Base-by-base conservation (phyloP, 495 filamentous ascomycete species). In the Penicillium herquei region DNA sequence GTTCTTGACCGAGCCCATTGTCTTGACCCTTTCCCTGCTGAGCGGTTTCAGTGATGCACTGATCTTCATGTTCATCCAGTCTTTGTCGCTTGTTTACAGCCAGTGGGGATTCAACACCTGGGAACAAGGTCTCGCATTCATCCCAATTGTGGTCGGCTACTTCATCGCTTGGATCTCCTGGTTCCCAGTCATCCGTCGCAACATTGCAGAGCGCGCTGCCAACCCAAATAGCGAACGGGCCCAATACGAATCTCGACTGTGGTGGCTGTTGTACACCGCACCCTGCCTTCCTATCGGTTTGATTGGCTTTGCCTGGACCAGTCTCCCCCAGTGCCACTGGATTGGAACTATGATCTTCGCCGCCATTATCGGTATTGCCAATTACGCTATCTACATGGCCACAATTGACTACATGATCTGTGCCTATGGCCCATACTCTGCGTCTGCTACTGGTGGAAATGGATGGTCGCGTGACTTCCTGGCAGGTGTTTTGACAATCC, bases 401-500 rank as follows among this genome's bases (percentile, higher is more conserved):
- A 88, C 86, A 9, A 87, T 89, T 57, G 86, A 89, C 68, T 89
- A 89, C 69, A 88, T 88, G 79, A 82, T 89, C 53, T 80, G 77
- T 60, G 81, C 84, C 18, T 89, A 89, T 54, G 86, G 86, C 1
- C 84, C 84, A 0, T 89, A 89, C 71, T 86, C 85, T 4, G 85
- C 86, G 6, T 88, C 85, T 7, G 86, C 86, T 0, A 89, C 86
- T 7, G 86, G 86, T 54, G 86, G 86, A 41, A 89, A 89, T 60
- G 86, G 84, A 54, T 88, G 80, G 81, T 76, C 89, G 46, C 81
- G 90, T 58, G 90, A 95, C 67, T 89, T 95, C 73, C 73, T 95
- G 10, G 90, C 90, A 51, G 90, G 90, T 76, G 79, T 90, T 7
- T 75, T 90, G 32, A 91, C 89, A 10, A 78, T 90, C 37, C 84